These are phyloP conservation scores for Chloris gayana DNA, from an alignment of 176 grass and related monocot species.

Conservation along the genomic window DNA sequence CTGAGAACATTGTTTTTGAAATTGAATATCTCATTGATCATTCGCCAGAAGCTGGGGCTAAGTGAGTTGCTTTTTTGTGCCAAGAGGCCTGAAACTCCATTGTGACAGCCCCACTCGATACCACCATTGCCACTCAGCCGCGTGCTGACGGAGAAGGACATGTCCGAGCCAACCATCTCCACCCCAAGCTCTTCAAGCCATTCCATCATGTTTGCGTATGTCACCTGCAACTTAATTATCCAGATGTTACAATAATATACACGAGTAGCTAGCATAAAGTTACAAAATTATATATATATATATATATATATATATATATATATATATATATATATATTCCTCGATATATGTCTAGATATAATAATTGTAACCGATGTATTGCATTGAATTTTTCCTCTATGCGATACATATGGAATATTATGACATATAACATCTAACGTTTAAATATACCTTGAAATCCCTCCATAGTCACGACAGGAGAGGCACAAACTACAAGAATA, in stretches of 20 bases:
- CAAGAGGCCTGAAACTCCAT: slow-evolving; percentile 59
- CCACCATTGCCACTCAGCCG: slow-evolving; percentile 19
- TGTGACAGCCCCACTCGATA: slow-evolving; percentile 78
- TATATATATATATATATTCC: too few relatives aligned
- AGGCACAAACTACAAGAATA: too few relatives aligned
- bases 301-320: too few relatives aligned
- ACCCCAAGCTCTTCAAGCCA: slow-evolving; percentile 73
- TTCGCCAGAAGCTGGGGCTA: slow-evolving; percentile 65
- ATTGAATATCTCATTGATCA: slow-evolving; percentile 64
- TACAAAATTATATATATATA: too few relatives aligned
- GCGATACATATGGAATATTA: not conserved
- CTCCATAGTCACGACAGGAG: too few relatives aligned
- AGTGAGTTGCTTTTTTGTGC: slow-evolving; percentile 69
- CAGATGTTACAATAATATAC: too few relatives aligned
- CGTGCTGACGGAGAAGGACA: slow-evolving; percentile 79
- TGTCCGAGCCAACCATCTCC: slow-evolving; percentile 77
- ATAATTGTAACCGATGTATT: too few relatives aligned
- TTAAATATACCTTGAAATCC: too few relatives aligned
- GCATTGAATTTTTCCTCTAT: too few relatives aligned
- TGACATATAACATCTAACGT: too few relatives aligned
- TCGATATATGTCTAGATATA: not conserved
- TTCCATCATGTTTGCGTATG: slow-evolving; percentile 85
- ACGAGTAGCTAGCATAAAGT: too few relatives aligned
- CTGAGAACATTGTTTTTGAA: slow-evolving; percentile 61
- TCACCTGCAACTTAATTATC: slow-evolving; percentile 43